Evolutionary conservation across 306 rosid genomes (phyloP), one percentile per base, ranked within the genome.

Genomic region (Trifolium subterraneum): DNA sequence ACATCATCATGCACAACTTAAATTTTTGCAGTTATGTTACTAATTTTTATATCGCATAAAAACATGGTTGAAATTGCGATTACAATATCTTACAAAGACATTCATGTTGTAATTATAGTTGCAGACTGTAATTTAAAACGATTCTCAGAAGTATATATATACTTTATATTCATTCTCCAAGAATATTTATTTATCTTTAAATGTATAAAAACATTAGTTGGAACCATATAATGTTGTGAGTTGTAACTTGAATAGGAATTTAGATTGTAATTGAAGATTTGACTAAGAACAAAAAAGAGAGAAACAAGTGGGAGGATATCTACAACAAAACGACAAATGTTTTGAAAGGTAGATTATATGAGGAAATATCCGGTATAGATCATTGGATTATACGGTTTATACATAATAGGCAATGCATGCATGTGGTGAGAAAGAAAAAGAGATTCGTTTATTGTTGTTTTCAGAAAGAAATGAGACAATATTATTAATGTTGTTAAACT

Each of bases 341-440:
- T 10, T 50, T 54, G 19, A 54, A 23, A 39, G 64, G 70, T n/a
- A 25, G 66, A 79, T 48, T 48, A 78, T 79, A 52, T 29, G 15
- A 41, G 61, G 78, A 64, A 52, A 72, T 72, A 65, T 33, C 63
- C 31, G 2, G 72, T 25, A 35, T 33, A 63, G 64, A 73, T 42
- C 13, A 41, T 10, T 18, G 62, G n/a, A 73, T 73, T 50, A 75
- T 64, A 64, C 31, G 68, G 70, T 42, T 47, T 55, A 51, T 35
- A 41, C 74, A 81, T 15, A 54, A 70, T 27, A 64, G 65, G 81
- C 70, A 70, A 62, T 81, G 81, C 74, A 81, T 63, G 84, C 74
- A 81, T 52, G 77, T 80, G 84, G 77, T 62, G 72, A 41, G 56
- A 55, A 74, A 69, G 70, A 75, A 10, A 45, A 45, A 27, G 18